These are phyloP conservation scores for Vachellia collinsii DNA, from an alignment of 306 rosid genomes.

Conservation along the genomic window DNA sequence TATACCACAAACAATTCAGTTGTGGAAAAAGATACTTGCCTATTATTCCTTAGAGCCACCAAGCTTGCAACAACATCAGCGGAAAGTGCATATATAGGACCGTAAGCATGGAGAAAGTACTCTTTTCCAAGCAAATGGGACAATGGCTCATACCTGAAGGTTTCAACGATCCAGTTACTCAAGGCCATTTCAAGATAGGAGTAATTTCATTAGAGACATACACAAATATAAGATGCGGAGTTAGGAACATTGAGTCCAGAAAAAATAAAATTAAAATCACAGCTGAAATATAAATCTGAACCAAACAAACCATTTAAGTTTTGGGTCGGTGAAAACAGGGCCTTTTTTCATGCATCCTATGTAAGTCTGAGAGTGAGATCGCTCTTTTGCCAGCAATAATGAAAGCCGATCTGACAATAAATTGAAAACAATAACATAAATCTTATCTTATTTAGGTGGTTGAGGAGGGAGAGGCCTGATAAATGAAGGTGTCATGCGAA, in stretches of 20 bases:
- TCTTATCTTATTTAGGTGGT: conserved; percentile 5
- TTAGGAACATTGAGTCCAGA: conserved; percentile 4
- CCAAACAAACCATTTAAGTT: conserved; percentile 84
- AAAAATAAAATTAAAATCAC: background rate
- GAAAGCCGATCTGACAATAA: conserved; percentile 85
- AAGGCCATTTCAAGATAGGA: conserved; percentile 15
- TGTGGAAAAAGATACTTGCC: conserved; percentile 53
- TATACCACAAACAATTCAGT: conserved; percentile 22
- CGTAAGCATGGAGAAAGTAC: conserved; percentile 97
- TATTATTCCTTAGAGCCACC: conserved; percentile 81
- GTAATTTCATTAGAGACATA: conserved; percentile 17
- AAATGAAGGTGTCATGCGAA: conserved; percentile 21
- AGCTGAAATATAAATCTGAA: conserved; percentile 30
- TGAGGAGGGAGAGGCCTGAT: conserved; percentile 11
- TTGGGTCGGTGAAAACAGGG: conserved; percentile 93
- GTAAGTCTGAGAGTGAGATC: conserved; percentile 88
- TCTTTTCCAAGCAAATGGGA: conserved; percentile 86
- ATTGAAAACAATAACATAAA: conserved; percentile 37
- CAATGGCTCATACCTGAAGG: conserved; percentile 85
- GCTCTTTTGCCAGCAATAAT: conserved; percentile 74
- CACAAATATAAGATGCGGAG: background rate
- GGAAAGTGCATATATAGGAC: conserved; percentile 93
- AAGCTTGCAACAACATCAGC: conserved; percentile 94
- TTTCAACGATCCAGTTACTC: conserved; percentile 20
- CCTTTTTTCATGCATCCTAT: conserved; percentile 99